Conservation (phyloP, 108 stramenopile genomes). For the Aurantiochytrium sp. region DNA sequence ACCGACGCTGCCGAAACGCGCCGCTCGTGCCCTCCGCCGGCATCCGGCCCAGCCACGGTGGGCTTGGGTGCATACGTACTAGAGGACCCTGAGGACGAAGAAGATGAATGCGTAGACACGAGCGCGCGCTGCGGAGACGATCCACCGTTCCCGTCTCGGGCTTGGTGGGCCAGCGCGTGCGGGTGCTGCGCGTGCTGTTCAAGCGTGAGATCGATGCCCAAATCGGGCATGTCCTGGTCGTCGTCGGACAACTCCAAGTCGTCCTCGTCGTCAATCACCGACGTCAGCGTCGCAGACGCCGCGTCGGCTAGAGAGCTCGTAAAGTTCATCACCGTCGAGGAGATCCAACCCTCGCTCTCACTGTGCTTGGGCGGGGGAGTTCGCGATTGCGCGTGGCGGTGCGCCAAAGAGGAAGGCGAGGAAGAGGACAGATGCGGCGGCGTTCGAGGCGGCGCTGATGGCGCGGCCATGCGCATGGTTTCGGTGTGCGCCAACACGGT, state of each 20-base stretch:
- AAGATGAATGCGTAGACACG: no score
- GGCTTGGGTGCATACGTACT: no score
- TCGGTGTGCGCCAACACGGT: conserved; percentile 19
- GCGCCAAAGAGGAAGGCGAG: no score
- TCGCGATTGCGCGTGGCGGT: no score
- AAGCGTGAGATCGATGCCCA: background rate
- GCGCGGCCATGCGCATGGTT: background rate
- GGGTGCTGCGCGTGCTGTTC: background rate
- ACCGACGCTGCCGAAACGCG: no score
- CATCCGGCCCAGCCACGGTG: no score
- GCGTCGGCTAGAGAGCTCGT: background rate
- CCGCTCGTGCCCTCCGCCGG: no score
- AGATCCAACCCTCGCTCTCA: background rate
- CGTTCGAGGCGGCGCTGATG: background rate
- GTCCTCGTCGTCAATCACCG: background rate
- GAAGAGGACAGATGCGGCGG: no score
- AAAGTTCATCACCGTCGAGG: background rate
- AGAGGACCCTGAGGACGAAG: no score
- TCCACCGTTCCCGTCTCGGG: no score
- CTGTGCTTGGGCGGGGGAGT: background rate
- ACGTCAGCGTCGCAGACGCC: background rate
- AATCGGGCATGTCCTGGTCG: background rate
- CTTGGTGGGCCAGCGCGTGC: no score
- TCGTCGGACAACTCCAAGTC: background rate
- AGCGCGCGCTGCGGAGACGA: no score